Percentiles rank a stretch among this genome's conserved stretches.
Conservation (phyloP, 345 rosid genomes). For the Leavenworthia alabamica region DNA sequence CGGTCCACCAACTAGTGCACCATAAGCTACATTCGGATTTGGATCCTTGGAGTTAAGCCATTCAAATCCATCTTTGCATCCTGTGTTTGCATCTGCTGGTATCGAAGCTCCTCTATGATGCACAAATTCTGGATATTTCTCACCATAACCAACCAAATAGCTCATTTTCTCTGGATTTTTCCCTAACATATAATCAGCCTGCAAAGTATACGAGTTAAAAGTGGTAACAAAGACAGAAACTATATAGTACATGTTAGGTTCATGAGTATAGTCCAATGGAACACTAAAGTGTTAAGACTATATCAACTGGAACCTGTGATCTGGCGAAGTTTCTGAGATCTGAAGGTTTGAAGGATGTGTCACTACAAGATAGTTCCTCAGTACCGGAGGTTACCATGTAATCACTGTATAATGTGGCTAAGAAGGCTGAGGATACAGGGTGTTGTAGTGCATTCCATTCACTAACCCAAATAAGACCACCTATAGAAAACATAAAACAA, state of each 20-base stretch:
- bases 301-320: conserved; percentile 87
- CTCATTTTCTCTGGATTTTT: conserved; percentile 34
- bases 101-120: conserved; percentile 95
- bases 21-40: conserved; percentile 71
- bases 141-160: conserved; percentile 32
- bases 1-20: conserved; percentile 92
- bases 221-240: neutral
- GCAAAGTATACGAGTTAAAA: neutral
- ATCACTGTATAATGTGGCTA: conserved; percentile 73
- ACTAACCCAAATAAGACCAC: conserved; percentile 81
- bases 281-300: too few species aligned
- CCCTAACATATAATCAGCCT: conserved; percentile 35
- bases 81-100: conserved; percentile 46
- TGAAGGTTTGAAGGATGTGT: conserved; percentile 42
- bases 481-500: conserved; percentile 29
- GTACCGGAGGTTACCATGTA: conserved; percentile 58
- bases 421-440: conserved; percentile 72
- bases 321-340: conserved; percentile 65
- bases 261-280: neutral
- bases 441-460: conserved; percentile 77
- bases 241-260: neutral
- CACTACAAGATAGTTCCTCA: conserved; percentile 46
- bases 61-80: conserved; percentile 70
- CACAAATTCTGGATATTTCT: conserved; percentile 52
- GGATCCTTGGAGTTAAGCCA: conserved; percentile 63